phyloP scores from a whole-genome alignment of 352 stramenopile genomes.

The Pythium graminicola region DNA sequence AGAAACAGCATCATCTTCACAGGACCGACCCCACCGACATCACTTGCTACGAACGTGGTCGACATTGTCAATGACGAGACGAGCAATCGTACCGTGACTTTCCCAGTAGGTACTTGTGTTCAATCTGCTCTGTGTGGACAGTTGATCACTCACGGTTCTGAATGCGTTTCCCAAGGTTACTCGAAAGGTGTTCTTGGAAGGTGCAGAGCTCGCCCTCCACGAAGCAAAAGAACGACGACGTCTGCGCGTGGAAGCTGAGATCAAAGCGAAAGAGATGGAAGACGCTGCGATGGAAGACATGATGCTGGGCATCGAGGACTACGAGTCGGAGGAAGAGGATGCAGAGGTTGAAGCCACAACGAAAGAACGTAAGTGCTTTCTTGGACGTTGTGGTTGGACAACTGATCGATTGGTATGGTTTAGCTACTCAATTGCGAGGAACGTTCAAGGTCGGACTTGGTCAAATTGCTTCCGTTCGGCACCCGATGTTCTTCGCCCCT shows the following conservation, averaged over 20 bases:
- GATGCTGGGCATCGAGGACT: constrained; percentile 89
- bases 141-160: no score
- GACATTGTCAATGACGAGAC: constrained; percentile 44
- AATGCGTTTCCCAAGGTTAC: constrained; percentile 28
- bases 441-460: constrained; percentile 84
- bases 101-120: constrained; percentile 38
- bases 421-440: constrained; percentile 65
- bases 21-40: constrained; percentile 46
- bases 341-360: constrained; percentile 23
- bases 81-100: constrained; percentile 47
- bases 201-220: constrained; percentile 75
- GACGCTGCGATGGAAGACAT: constrained; percentile 89
- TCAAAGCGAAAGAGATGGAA: constrained; percentile 85
- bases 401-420: neutral
- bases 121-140: no score
- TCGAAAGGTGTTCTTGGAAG: constrained; percentile 70
- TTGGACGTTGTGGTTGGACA: neutral
- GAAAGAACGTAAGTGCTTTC: constrained; percentile 43
- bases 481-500: constrained; percentile 85
- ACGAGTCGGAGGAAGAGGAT: constrained; percentile 76
- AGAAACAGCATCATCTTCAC: constrained; percentile 86
- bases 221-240: constrained; percentile 83
- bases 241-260: constrained; percentile 76
- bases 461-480: constrained; percentile 75
- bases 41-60: constrained; percentile 63